phyloP scores from a whole-genome alignment of 1,284 basidiomycete species.

The Mycosarcoma maydis region DNA sequence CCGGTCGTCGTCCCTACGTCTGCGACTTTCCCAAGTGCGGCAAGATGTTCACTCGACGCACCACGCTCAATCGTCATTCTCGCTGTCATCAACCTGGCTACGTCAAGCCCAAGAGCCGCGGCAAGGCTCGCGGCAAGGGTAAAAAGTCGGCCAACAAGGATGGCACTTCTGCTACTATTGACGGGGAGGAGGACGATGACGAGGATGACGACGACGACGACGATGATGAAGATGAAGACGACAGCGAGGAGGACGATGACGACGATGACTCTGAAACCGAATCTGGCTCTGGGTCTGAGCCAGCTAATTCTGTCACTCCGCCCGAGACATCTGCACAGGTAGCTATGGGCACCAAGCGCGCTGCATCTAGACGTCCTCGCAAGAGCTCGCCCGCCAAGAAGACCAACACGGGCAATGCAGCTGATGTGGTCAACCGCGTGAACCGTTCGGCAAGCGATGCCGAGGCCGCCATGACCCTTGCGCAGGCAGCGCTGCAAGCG shows the following conservation, averaged over 20 bases:
- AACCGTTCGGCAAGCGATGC: conserved; percentile 56
- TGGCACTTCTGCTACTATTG: conserved; percentile 19
- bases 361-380: conserved; percentile 29
- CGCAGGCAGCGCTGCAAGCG: conserved; percentile 52
- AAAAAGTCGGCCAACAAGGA: conserved; percentile 39
- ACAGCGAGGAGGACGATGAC: conserved; percentile 16
- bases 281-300: conserved; percentile 36
- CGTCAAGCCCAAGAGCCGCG: conserved; percentile 53
- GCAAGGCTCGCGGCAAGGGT: conserved; percentile 45
- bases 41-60: conserved; percentile 66
- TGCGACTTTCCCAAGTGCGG: conserved; percentile 65
- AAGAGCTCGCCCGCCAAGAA: conserved; percentile 45
- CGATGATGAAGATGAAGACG: conserved; percentile 36
- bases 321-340: conserved; percentile 38
- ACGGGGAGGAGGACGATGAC: conserved; percentile 51
- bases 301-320: conserved; percentile 28
- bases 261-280: conserved; percentile 28
- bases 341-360: conserved; percentile 38
- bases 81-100: conserved; percentile 60
- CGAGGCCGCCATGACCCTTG: conserved; percentile 57
- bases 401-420: conserved; percentile 43
- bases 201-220: conserved; percentile 55
- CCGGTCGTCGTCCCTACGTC: conserved; percentile 67
- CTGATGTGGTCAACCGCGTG: conserved; percentile 35
- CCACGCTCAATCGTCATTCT: conserved; percentile 66